These are phyloP conservation scores for Russula sp. DNA, from an alignment of 768 basidiomycete genomes.

Conservation along the genomic window DNA sequence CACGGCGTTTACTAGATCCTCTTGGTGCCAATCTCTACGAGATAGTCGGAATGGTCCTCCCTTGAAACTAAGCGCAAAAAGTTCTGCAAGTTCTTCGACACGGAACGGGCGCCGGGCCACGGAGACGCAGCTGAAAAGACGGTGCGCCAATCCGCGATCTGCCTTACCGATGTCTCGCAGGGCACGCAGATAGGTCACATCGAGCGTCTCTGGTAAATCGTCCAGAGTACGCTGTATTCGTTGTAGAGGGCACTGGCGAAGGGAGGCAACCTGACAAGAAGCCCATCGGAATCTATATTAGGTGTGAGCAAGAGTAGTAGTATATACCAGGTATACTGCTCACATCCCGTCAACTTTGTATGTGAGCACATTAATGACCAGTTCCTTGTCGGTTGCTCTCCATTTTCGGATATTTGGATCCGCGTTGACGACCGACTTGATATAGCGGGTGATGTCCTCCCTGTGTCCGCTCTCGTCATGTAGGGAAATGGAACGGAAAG, in stretches of 20 bases:
- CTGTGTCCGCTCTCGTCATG: neutral
- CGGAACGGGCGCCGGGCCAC: neutral
- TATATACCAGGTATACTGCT: neutral
- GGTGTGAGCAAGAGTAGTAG: neutral
- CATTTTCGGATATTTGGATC: neutral
- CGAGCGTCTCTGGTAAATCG: neutral
- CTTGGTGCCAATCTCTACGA: neutral
- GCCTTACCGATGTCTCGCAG: neutral
- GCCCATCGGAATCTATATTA: neutral
- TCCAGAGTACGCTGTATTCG: neutral
- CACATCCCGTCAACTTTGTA: neutral
- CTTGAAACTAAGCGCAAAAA: neutral
- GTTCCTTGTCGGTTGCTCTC: neutral
- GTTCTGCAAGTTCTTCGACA: neutral
- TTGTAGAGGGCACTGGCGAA: neutral
- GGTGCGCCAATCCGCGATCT: neutral
- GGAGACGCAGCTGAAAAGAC: neutral
- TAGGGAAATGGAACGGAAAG: neutral
- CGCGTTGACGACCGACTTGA: neutral
- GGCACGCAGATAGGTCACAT: neutral
- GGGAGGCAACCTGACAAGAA: neutral
- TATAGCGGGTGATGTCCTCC: neutral
- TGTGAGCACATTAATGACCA: neutral
- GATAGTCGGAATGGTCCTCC: neutral
- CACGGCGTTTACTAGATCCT: neutral